These are phyloP conservation scores for Cicer judaicum DNA, from an alignment of 306 rosid species.

Conservation along the genomic window DNA sequence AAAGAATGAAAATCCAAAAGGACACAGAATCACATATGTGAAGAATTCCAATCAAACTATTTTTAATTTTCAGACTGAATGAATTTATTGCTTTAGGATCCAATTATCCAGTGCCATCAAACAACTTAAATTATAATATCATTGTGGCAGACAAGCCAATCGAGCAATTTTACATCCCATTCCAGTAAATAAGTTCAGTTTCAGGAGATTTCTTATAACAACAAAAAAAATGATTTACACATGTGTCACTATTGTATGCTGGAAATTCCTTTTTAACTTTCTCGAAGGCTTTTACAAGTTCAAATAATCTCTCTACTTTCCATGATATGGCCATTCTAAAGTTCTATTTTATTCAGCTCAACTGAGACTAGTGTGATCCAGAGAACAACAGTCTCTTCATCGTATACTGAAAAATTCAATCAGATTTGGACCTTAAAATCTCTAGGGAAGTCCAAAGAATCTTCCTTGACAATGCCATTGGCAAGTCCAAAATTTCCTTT, in stretches of 20 bases:
- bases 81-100: conserved; percentile 15
- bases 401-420: conserved; percentile 18
- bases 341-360: conserved; percentile 1
- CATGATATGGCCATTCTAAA: neutral
- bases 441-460: neutral
- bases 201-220: neutral
- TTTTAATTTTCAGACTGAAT: conserved; percentile 22
- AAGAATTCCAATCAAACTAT: conserved; percentile 15
- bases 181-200: neutral
- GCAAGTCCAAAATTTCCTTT: neutral
- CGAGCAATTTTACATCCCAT: conserved; percentile 22
- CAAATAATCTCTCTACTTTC: neutral
- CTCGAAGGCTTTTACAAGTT: neutral
- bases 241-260: neutral
- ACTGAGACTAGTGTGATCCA: neutral
- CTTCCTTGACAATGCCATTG: conserved; percentile 2
- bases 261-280: conserved; percentile 4
- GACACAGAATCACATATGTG: conserved; percentile 8
- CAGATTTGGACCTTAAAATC: conserved; percentile 4
- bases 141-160: neutral
- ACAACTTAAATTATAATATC: neutral
- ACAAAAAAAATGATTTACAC: neutral
- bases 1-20: conserved; percentile 7
- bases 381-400: conserved; percentile 7
- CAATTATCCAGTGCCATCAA: conserved; percentile 4